Evolutionary conservation across 345 rosid species (phyloP).

Genomic region (Viola odorata): DNA sequence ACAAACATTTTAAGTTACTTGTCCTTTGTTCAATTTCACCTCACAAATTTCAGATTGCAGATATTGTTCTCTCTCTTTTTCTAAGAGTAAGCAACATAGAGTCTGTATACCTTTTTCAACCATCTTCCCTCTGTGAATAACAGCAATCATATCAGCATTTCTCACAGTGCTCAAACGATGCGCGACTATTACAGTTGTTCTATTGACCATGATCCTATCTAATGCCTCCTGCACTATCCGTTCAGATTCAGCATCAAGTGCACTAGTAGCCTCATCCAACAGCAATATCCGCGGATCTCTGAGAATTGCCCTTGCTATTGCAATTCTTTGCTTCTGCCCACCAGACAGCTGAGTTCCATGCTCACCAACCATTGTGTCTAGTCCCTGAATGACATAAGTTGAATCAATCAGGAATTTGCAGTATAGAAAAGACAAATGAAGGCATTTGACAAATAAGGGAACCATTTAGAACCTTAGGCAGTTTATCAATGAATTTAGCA

Average conservation of each 20-base stretch:
- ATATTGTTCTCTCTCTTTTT: not conserved
- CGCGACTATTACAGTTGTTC: slow-evolving; percentile 77
- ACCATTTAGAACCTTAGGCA: slow-evolving; percentile 6
- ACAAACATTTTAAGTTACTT: not conserved
- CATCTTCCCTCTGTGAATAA: slow-evolving; percentile 68
- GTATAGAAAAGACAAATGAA: not conserved
- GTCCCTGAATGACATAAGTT: slow-evolving; percentile 4
- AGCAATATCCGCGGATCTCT: slow-evolving; percentile 55
- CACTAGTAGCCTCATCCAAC: slow-evolving; percentile 87
- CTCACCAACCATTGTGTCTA: slow-evolving; percentile 25
- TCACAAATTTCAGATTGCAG: not conserved
- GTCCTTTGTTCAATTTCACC: no score
- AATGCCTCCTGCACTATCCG: slow-evolving; percentile 81
- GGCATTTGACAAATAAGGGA: not conserved
- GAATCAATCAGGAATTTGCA: not conserved
- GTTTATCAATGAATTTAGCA: slow-evolving; percentile 13
- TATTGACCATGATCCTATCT: slow-evolving; percentile 66
- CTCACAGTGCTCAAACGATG: slow-evolving; percentile 77
- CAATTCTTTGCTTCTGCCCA: slow-evolving; percentile 28
- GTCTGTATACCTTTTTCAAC: slow-evolving; percentile 64
- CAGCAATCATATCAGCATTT: slow-evolving; percentile 69
- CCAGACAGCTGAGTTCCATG: slow-evolving; percentile 26
- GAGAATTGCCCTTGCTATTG: slow-evolving; percentile 27
- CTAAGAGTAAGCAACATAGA: no score
- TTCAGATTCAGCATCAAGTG: slow-evolving; percentile 84